phyloP scores from a whole-genome alignment of 768 basidiomycete species.

The Tulasnella sp. region DNA sequence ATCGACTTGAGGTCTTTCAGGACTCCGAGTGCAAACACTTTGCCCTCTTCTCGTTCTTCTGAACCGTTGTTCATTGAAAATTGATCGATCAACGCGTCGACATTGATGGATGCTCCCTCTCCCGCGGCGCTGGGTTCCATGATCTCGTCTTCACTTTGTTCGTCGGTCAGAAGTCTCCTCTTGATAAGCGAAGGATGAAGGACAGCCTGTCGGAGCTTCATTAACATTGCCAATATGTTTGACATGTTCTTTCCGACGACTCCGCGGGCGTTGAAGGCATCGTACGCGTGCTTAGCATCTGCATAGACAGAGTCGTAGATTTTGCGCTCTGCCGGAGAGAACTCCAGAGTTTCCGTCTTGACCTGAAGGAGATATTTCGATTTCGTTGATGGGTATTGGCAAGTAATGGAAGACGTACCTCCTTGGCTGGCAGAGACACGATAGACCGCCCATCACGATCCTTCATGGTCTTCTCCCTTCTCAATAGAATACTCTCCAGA shows the following conservation, averaged over 20 bases:
- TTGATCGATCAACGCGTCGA: conserved; percentile 47
- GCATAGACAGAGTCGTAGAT: conserved; percentile 82
- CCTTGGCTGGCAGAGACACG: conserved; percentile 78
- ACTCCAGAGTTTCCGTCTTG: conserved; percentile 59
- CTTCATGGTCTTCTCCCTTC: conserved; percentile 88
- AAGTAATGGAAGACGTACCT: conserved; percentile 33
- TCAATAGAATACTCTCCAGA: conserved; percentile 72
- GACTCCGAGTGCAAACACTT: conserved; percentile 48
- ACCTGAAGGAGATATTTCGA: conserved; percentile 46
- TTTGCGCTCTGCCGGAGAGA: conserved; percentile 67
- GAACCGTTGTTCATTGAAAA: conserved; percentile 26
- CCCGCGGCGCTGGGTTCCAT: neutral
- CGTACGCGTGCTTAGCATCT: conserved; percentile 69
- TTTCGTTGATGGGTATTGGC: neutral
- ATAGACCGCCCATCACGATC: conserved; percentile 79
- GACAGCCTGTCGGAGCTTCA: conserved; percentile 86
- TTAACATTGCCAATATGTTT: conserved; percentile 86
- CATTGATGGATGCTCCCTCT: conserved; percentile 25
- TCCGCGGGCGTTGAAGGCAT: conserved; percentile 67
- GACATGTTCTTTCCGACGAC: conserved; percentile 70
- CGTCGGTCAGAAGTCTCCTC: conserved; percentile 19
- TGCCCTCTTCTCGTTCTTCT: conserved; percentile 23
- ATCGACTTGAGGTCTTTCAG: conserved; percentile 36
- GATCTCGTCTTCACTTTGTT: conserved; percentile 32
- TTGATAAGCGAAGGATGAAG: conserved; percentile 81